Evolutionary conservation across 2,329 filamentous ascomycete species (phyloP).

Genomic region (Beauveria rudraprayagi): DNA sequence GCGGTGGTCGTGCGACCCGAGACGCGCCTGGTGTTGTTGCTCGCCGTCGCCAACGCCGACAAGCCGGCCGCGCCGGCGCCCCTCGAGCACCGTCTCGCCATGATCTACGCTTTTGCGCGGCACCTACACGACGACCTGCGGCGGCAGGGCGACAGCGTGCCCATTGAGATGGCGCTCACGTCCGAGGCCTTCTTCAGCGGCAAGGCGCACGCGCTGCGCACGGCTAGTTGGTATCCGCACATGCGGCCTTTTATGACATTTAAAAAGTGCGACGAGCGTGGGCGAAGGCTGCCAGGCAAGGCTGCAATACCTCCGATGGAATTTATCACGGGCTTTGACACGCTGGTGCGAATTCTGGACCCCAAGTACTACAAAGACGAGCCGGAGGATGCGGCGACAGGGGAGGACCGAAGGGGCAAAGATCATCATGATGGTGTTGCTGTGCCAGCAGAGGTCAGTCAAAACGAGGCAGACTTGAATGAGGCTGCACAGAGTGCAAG

Average conservation of each 20-base stretch:
- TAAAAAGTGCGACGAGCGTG: neutral
- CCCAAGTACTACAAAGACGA: conserved; percentile 57
- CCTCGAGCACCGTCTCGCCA: conserved; percentile 57
- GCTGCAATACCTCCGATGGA: conserved; percentile 41
- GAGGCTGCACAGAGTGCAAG: neutral
- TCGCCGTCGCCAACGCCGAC: conserved; percentile 58
- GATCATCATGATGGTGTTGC: neutral
- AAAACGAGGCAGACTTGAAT: neutral
- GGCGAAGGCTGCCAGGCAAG: neutral
- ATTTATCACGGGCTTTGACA: conserved; percentile 70
- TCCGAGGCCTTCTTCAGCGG: conserved; percentile 66
- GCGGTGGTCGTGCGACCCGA: conserved; percentile 5
- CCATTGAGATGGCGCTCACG: conserved; percentile 61
- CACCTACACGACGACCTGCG: conserved; percentile 35
- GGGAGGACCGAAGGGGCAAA: conserved; percentile 16
- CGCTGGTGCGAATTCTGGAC: conserved; percentile 58
- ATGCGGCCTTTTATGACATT: conserved; percentile 3
- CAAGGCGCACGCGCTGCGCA: conserved; percentile 54
- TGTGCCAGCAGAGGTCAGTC: neutral
- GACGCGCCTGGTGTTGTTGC: conserved; percentile 46
- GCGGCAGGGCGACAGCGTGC: conserved; percentile 13
- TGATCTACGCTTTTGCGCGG: conserved; percentile 63
- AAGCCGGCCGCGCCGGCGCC: conserved; percentile 58
- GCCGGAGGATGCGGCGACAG: neutral
- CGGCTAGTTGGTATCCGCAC: conserved; percentile 32